These are phyloP conservation scores for Suillus americanus DNA, from an alignment of 768 basidiomycete genomes.

Conservation along the genomic window DNA sequence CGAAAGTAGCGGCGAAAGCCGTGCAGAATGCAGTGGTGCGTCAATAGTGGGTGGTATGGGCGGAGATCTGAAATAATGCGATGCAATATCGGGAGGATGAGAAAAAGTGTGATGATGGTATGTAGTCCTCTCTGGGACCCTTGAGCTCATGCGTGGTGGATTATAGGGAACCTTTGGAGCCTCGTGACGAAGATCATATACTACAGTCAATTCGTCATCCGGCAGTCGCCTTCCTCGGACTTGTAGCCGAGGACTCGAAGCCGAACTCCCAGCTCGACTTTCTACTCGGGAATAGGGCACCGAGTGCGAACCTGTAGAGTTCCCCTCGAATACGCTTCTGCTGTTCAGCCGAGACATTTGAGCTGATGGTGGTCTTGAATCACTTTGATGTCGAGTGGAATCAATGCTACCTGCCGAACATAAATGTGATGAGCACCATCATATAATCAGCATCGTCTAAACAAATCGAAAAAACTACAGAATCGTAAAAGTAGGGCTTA, in stretches of 20 bases:
- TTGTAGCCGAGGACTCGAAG: slow-evolving; percentile 48
- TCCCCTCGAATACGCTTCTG: slow-evolving; percentile 30
- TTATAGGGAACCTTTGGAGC: background rate
- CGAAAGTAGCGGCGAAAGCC: slow-evolving; percentile 18
- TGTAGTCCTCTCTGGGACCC: background rate
- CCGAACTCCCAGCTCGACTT: slow-evolving; percentile 45
- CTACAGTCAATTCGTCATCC: slow-evolving; percentile 32
- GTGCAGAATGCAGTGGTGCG: slow-evolving; percentile 18
- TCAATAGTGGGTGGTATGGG: slow-evolving; percentile 11
- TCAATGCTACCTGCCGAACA: slow-evolving; percentile 24
- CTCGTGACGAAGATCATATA: slow-evolving; percentile 17
- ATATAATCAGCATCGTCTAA: slow-evolving; percentile 6
- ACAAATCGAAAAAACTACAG: slow-evolving; percentile 1
- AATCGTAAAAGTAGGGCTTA: background rate
- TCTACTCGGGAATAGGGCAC: slow-evolving; percentile 44
- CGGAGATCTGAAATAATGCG: background rate
- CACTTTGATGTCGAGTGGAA: slow-evolving; percentile 28
- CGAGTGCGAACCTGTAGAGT: slow-evolving; percentile 33
- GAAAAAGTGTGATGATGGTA: slow-evolving; percentile 1
- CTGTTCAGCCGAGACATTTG: slow-evolving; percentile 39
- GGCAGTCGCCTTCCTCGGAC: slow-evolving; percentile 42
- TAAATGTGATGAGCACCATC: slow-evolving; percentile 9
- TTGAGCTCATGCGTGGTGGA: slow-evolving; percentile 3
- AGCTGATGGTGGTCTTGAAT: slow-evolving; percentile 31
- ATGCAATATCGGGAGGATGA: slow-evolving; percentile 4